phyloP scores from a whole-genome alignment of 108 stramenopile species.

The Mayamaea pseudoterrestris region DNA sequence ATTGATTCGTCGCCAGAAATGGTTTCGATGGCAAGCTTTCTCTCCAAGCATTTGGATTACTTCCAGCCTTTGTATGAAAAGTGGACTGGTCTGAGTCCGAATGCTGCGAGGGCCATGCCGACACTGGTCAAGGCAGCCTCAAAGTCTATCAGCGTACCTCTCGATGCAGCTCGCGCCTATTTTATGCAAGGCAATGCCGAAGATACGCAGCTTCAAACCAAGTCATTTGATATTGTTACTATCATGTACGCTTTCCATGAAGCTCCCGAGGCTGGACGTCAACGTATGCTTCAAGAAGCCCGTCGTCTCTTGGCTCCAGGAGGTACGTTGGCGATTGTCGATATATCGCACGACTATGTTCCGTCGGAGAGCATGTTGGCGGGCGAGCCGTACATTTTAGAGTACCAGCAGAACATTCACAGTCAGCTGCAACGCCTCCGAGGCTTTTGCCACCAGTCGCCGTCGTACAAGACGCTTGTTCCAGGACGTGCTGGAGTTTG shows the following conservation, averaged over 20 bases:
- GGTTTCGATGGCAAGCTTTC: slow-evolving; percentile 56
- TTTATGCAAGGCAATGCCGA: slow-evolving; percentile 47
- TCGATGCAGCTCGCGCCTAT: no score
- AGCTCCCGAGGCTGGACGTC: slow-evolving; percentile 40
- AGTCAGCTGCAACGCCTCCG: slow-evolving; percentile 24
- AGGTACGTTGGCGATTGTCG: slow-evolving; percentile 59
- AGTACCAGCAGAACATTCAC: slow-evolving; percentile 80
- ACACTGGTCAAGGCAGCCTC: neutral
- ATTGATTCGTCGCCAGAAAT: slow-evolving; percentile 72
- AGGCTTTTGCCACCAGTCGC: slow-evolving; percentile 12
- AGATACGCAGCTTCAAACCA: slow-evolving; percentile 28
- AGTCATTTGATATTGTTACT: slow-evolving; percentile 48
- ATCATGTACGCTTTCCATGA: slow-evolving; percentile 71
- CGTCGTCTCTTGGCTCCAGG: slow-evolving; percentile 41
- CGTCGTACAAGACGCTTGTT: slow-evolving; percentile 16
- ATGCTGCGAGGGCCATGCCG: neutral
- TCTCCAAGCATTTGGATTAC: slow-evolving; percentile 11
- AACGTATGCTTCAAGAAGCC: slow-evolving; percentile 49
- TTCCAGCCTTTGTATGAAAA: slow-evolving; percentile 2
- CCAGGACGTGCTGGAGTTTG: slow-evolving; percentile 36
- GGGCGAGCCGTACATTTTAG: slow-evolving; percentile 73
- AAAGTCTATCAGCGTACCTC: neutral
- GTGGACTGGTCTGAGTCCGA: neutral
- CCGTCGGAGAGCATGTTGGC: slow-evolving; percentile 54
- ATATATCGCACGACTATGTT: slow-evolving; percentile 50